Evolutionary conservation across 2,329 filamentous ascomycete species (phyloP).

Genomic region (Colletotrichum salicis): DNA sequence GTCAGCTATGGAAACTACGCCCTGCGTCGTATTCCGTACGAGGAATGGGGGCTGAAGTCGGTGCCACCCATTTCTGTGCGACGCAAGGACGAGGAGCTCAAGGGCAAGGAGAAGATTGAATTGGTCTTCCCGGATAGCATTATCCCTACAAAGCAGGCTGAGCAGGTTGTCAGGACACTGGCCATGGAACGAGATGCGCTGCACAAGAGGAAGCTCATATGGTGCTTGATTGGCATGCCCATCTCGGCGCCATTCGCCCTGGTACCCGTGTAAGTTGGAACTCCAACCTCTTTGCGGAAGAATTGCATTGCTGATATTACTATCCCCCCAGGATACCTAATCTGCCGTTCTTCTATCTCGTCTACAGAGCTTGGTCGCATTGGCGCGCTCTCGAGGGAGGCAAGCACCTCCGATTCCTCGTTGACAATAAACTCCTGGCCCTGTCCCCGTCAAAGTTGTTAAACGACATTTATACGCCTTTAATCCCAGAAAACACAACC

Average conservation of each 20-base stretch:
- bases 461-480: slow-evolving; percentile 75
- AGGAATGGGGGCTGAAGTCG: slow-evolving; percentile 98
- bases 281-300: neutral
- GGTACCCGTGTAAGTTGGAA: slow-evolving; percentile 78
- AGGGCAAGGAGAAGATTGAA: slow-evolving; percentile 73
- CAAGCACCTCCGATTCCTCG: slow-evolving; percentile 83
- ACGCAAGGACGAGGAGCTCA: slow-evolving; percentile 70
- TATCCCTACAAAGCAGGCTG: slow-evolving; percentile 72
- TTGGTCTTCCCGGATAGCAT: slow-evolving; percentile 80
- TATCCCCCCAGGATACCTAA: slow-evolving; percentile 77
- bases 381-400: slow-evolving; percentile 88
- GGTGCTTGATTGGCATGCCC: slow-evolving; percentile 85
- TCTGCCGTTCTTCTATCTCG: slow-evolving; percentile 95
- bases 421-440: slow-evolving; percentile 77
- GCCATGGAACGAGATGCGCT: slow-evolving; percentile 83
- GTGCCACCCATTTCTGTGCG: slow-evolving; percentile 82
- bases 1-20: slow-evolving; percentile 88
- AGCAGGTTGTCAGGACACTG: slow-evolving; percentile 73
- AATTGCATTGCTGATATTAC: slow-evolving; percentile 9
- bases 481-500: slow-evolving; percentile 50
- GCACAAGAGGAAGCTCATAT: slow-evolving; percentile 81
- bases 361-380: slow-evolving; percentile 91
- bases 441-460: slow-evolving; percentile 74
- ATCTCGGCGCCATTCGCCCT: slow-evolving; percentile 84
- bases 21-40: slow-evolving; percentile 88